These are phyloP conservation scores for Termitomyces sp. DNA, from an alignment of 768 basidiomycete species.

Conservation along the genomic window DNA sequence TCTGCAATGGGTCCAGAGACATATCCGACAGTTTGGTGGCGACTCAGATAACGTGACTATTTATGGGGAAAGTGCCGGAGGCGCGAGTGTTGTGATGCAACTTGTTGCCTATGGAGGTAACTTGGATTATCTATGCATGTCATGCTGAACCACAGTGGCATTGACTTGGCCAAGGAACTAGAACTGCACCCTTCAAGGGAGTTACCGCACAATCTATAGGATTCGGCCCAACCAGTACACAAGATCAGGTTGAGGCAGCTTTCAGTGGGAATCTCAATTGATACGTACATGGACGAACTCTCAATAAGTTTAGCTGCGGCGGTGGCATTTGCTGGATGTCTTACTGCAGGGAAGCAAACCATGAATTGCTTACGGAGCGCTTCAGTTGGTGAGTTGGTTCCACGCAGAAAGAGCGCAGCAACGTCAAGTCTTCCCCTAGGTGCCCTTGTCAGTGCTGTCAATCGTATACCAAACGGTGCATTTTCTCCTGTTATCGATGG, in stretches of 20 bases:
- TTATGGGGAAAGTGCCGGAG: conserved; percentile 34
- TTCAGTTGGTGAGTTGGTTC: background rate
- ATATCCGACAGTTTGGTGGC: conserved; percentile 30
- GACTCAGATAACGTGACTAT: conserved; percentile 28
- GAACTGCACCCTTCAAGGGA: conserved; percentile 30
- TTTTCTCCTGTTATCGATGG: conserved; percentile 26
- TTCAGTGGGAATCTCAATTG: conserved; percentile 23
- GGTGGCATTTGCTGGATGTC: background rate
- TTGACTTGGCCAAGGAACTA: conserved; percentile 3
- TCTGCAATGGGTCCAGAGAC: conserved; percentile 33
- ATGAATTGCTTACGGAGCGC: background rate
- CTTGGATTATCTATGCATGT: conserved; percentile 14
- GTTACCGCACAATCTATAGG: conserved; percentile 40
- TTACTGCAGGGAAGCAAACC: background rate
- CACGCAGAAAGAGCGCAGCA: background rate
- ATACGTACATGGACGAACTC: background rate
- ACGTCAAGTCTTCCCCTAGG: conserved; percentile 16
- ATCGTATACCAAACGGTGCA: conserved; percentile 24
- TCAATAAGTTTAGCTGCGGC: background rate
- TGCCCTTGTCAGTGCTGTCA: conserved; percentile 32
- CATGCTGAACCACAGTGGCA: too few species aligned
- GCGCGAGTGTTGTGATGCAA: conserved; percentile 39
- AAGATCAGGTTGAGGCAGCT: conserved; percentile 20
- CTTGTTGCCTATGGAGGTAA: conserved; percentile 35
- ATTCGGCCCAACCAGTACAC: conserved; percentile 28